Evolutionary conservation across 352 stramenopile species (phyloP), one percentile per base, ranked within the genome.

Genomic region (Globisporangium abappressorium): DNA sequence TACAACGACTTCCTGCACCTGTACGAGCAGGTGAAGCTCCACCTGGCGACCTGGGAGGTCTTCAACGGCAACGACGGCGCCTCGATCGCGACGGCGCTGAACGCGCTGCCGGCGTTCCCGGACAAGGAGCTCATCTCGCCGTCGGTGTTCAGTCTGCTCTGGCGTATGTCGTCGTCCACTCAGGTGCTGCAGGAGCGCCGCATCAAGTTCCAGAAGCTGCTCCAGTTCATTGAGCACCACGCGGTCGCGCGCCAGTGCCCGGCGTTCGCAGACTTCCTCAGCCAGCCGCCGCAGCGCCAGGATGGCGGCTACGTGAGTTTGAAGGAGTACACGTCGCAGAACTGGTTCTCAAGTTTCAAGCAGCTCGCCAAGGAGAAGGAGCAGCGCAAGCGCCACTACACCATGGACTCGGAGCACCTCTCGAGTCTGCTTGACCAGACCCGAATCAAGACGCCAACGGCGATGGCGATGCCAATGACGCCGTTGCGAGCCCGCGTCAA

Each of bases 1-100:
- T 92, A 92, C 73, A 88, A 70, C 47, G 83, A 92, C 59, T 92
- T 90, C 38, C 70, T 81, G 43, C 66, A 84, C 59, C 71, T 90
- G 22, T 85, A 88, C 64, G 73, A 82, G 9, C 73, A 78, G 46
- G 72, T 87, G 62, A 72, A 75, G 49, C 67, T 69, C 6, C 57
- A 71, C 20, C 47, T 80, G 9, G n/a, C 56, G 5, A 49, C 65
- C 9, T 64, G 68, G 2, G 70, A 75, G 22, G 58, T 61, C 26
- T 34, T 65, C 11, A 33, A 55, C 18, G 72, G 57, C 62, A 43
- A 43, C 12, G 36, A 11, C 12, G 36, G 36, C 36, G 36, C 36
- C 36, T 43, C 36, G 11, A 11, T 43, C 36, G 12, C 36, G 36
- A 43, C 36, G 36, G 36, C 36, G 36, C 60, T 66, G 22, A 49